phyloP scores from a whole-genome alignment of 768 basidiomycete genomes.

The Rhizopogon roseolus region DNA sequence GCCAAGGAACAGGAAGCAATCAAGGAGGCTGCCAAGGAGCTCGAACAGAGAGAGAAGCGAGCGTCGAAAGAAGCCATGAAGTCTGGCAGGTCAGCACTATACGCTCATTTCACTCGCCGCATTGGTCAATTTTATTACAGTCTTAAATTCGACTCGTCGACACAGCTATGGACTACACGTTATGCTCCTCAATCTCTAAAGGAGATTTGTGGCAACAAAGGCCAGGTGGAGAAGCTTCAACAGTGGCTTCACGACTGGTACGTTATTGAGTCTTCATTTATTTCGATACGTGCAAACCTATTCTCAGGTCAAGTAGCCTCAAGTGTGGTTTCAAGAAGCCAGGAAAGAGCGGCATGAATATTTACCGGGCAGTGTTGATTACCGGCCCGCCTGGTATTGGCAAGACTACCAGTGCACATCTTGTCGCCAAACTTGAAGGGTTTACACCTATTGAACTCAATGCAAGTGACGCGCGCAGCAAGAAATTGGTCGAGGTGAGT shows the following conservation, averaged over 20 bases:
- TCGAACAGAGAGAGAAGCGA: slow-evolving; percentile 69
- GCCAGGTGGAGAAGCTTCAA: slow-evolving; percentile 81
- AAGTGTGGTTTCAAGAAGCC: slow-evolving; percentile 88
- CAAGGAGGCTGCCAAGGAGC: slow-evolving; percentile 64
- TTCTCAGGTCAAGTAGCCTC: slow-evolving; percentile 62
- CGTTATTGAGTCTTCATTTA: slow-evolving; percentile 13
- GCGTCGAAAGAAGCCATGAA: slow-evolving; percentile 30
- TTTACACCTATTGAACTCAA: slow-evolving; percentile 94
- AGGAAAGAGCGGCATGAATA: slow-evolving; percentile 84
- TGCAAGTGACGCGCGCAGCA: slow-evolving; percentile 92
- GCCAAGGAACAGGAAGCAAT: slow-evolving; percentile 79
- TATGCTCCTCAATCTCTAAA: slow-evolving; percentile 88
- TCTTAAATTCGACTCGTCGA: slow-evolving; percentile 38
- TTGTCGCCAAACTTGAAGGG: slow-evolving; percentile 86
- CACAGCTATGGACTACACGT: slow-evolving; percentile 91
- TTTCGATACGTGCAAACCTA: not conserved
- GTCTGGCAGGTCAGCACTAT: slow-evolving; percentile 14
- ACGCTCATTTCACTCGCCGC: not conserved
- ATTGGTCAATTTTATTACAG: slow-evolving; percentile 6
- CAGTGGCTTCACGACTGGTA: slow-evolving; percentile 89
- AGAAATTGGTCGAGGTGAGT: slow-evolving; percentile 90
- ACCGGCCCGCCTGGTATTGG: slow-evolving; percentile 96
- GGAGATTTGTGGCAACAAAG: slow-evolving; percentile 95
- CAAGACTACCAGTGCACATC: slow-evolving; percentile 94
- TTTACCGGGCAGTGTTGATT: slow-evolving; percentile 83